Conservation (phyloP, 306 rosid species). For the Vigna hirtella region DNA sequence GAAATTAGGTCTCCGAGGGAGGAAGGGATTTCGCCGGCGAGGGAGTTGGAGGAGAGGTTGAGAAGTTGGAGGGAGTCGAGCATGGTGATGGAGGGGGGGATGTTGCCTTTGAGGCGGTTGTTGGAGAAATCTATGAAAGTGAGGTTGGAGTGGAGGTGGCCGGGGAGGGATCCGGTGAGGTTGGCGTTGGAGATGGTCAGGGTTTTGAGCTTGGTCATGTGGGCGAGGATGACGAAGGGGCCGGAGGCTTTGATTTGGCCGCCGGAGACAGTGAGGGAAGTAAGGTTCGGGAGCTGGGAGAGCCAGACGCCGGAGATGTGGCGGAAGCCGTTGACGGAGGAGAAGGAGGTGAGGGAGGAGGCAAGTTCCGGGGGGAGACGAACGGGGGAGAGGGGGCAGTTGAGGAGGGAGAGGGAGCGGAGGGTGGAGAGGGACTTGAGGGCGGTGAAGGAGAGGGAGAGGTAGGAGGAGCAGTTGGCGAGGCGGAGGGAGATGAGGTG, state of each 20-base stretch:
- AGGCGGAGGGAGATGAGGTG: slow-evolving; percentile 78
- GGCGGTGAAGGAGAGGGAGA: slow-evolving; percentile 88
- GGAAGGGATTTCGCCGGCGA: slow-evolving; percentile 72
- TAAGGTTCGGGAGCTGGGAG: slow-evolving; percentile 73
- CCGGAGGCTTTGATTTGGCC: slow-evolving; percentile 67
- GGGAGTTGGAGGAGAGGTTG: slow-evolving; percentile 70
- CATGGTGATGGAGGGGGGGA: slow-evolving; percentile 67
- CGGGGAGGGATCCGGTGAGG: slow-evolving; percentile 77
- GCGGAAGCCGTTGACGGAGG: slow-evolving; percentile 66
- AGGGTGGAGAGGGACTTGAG: slow-evolving; percentile 89
- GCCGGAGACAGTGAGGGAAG: slow-evolving; percentile 73
- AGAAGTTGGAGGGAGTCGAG: slow-evolving; percentile 66
- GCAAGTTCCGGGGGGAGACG: slow-evolving; percentile 80
- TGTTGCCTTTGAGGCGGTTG: slow-evolving; percentile 68
- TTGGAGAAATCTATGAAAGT: slow-evolving; percentile 81
- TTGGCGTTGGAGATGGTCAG: slow-evolving; percentile 76
- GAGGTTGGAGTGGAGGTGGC: slow-evolving; percentile 64
- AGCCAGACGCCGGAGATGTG: slow-evolving; percentile 87
- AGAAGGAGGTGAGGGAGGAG: slow-evolving; percentile 77
- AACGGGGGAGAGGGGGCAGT: slow-evolving; percentile 88
- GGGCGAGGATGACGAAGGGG: slow-evolving; percentile 79
- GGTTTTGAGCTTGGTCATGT: slow-evolving; percentile 68
- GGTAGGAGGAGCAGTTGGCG: slow-evolving; percentile 76
- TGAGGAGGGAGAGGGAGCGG: slow-evolving; percentile 66
- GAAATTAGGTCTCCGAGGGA: slow-evolving; percentile 80